Conservation (phyloP, 2,329 filamentous ascomycete genomes). For the Aspergillus novoparasiticus region DNA sequence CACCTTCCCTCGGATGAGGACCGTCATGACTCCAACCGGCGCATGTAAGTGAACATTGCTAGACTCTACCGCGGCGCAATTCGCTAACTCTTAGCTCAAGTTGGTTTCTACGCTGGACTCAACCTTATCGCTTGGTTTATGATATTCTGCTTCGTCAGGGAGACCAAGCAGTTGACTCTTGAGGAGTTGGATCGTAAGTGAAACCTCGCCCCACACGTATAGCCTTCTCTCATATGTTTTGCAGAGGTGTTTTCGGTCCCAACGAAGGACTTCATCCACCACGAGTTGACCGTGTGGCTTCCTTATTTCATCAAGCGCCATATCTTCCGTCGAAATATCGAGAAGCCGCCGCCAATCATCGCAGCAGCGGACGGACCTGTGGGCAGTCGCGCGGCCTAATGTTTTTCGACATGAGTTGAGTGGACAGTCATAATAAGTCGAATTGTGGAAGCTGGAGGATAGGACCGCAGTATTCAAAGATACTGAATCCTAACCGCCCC, state of each 20-base stretch:
- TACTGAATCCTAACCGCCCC: neutral
- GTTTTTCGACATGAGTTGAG: neutral
- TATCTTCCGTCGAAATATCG: conserved; percentile 52
- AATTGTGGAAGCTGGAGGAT: neutral
- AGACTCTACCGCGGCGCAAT: neutral
- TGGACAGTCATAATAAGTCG: neutral
- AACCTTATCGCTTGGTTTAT: conserved; percentile 64
- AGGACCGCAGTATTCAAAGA: neutral
- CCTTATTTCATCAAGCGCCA: conserved; percentile 64
- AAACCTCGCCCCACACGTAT: fast-evolving
- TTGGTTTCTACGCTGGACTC: conserved; percentile 47
- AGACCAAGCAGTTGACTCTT: conserved; percentile 55
- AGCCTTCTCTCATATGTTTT: conserved; percentile 40
- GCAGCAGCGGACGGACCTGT: conserved; percentile 19
- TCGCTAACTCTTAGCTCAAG: conserved; percentile 29
- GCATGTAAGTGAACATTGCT: conserved; percentile 54
- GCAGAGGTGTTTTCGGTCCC: conserved; percentile 61
- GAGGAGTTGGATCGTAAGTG: conserved; percentile 31
- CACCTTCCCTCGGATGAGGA: conserved; percentile 49
- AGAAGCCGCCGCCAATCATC: conserved; percentile 26
- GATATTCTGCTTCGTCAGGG: conserved; percentile 62
- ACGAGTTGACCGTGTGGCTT: conserved; percentile 57
- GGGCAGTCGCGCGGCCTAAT: neutral
- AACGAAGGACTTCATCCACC: conserved; percentile 56
- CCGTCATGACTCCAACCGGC: conserved; percentile 51